Evolutionary conservation across 345 rosid genomes (phyloP), one percentile per base, ranked within the genome.

Genomic region (Cardiospermum halicacabum): DNA sequence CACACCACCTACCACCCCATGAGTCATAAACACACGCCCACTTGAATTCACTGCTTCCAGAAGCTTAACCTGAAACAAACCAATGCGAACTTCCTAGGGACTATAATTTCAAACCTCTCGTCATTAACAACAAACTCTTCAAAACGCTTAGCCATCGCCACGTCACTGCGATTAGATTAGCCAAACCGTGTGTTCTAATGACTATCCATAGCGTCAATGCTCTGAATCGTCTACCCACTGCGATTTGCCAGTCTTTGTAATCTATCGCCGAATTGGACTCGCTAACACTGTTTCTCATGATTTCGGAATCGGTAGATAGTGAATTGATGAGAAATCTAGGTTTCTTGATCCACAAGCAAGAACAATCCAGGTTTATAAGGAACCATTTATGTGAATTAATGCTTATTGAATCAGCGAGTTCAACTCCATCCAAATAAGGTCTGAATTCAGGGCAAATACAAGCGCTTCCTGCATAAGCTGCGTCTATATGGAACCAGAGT

Each of bases 141-240:
- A 24, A 84, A 81, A n/a, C 43, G 24, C 62, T 48, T 56, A 1
- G 77, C 77, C 69, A 72, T 57, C 43, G 11, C 18, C 15, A 72
- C 67, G 28, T 72, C 71, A 50, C 71, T 58, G 3, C 73, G 67
- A 5, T 69, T 3, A 79, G 60, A 12, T 62, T 69, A 11, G 15
- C 60, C 16, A 72, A 16, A 12, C 80, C 83, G 39, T 79, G 65
- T 27, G 53, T 42, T 1, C 69, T 65, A 9, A 78, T 72, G 68
- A 78, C 77, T 16, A 78, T 18, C 80, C 77, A 78, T 0, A 79
- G 77, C 66, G 66, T 79, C 31, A 79, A 24, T 1, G 80, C 77
- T 16, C 8, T 72, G 25, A 79, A 79, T 34, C 75, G 40, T 26
- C 75, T 55, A 13, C 77, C 67, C 18, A 65, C 24, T 28, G 76